These are phyloP conservation scores for Coffea humblotiana DNA, from an alignment of 305 asterid species.

Conservation along the genomic window DNA sequence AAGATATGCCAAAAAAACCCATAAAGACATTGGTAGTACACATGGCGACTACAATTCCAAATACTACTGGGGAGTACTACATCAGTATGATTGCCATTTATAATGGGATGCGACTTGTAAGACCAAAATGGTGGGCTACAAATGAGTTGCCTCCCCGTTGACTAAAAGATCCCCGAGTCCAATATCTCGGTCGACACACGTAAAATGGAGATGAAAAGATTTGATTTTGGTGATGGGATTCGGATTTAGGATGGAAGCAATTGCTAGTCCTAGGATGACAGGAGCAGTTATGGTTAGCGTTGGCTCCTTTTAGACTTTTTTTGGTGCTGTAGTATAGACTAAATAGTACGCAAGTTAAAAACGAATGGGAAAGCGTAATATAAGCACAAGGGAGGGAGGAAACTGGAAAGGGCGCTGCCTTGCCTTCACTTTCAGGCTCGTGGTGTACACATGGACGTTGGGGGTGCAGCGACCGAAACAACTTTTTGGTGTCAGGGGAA, in stretches of 20 bases:
- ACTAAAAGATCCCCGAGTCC: too few species aligned
- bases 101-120: background rate
- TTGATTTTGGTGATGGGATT: background rate
- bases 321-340: too few species aligned
- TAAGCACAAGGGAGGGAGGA: too few species aligned
- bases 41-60: background rate
- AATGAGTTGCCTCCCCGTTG: constrained; percentile 1
- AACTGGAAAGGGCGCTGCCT: too few species aligned
- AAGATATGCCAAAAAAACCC: background rate
- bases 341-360: background rate
- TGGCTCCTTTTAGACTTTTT: background rate
- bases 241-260: too few species aligned
- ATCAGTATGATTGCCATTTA: too few species aligned
- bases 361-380: background rate
- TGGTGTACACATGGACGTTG: too few species aligned
- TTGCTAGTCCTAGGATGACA: too few species aligned
- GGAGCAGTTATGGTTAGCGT: background rate
- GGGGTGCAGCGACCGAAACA: too few species aligned
- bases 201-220: background rate
- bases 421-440: too few species aligned
- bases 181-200: background rate
- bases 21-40: constrained; percentile 25
- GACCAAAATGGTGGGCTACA: constrained; percentile 20
- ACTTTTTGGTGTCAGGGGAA: too few species aligned
- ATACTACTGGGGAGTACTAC: too few species aligned